Evolutionary conservation across 352 stramenopile species (phyloP).

Genomic region (Globisporangium ultimum): DNA sequence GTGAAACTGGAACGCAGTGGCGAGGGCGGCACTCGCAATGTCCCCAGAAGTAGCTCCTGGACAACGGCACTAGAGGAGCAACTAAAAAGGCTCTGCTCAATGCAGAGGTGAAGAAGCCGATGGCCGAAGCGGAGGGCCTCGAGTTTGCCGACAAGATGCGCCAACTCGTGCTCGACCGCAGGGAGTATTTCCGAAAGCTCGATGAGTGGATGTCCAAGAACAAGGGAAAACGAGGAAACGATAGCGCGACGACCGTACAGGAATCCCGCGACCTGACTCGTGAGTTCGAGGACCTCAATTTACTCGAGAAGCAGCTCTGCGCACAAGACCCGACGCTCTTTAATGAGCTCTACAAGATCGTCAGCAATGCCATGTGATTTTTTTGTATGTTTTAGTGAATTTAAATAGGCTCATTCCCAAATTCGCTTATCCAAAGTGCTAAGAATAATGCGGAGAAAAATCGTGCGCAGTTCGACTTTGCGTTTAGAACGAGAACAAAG

Average conservation of each 20-base stretch:
- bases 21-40: neutral
- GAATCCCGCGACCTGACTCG: neutral
- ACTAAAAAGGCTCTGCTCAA: neutral
- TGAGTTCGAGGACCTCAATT: neutral
- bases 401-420: too few relatives aligned
- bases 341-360: too few relatives aligned
- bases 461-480: too few relatives aligned
- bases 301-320: conserved; percentile 1
- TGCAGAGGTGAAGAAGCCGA: neutral
- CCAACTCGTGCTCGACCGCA: neutral
- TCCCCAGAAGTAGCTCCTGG: too few relatives aligned
- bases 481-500: too few relatives aligned
- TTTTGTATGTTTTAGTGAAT: too few relatives aligned
- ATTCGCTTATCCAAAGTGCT: too few relatives aligned
- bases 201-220: neutral
- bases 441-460: too few relatives aligned
- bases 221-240: too few relatives aligned
- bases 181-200: conserved; percentile 1
- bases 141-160: conserved; percentile 3
- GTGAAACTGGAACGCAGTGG: too few relatives aligned
- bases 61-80: too few relatives aligned
- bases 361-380: too few relatives aligned
- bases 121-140: neutral
- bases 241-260: neutral
- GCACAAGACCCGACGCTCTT: neutral